Base-by-base conservation (phyloP, 768 basidiomycete species). In the Boletus vermiculosoides region DNA sequence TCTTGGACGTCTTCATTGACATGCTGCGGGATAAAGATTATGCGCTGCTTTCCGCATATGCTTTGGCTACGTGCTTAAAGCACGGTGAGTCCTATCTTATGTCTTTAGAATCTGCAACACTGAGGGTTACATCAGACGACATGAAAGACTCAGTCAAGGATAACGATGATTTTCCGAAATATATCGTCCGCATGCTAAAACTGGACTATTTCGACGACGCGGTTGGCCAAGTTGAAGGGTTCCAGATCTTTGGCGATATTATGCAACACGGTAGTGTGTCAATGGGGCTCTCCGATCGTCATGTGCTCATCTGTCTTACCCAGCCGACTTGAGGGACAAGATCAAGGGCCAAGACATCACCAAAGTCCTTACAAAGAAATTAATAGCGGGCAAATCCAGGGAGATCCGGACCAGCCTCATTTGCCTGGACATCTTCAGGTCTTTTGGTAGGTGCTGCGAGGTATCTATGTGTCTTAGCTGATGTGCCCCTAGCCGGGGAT, bases 161-260 rank as follows among this genome's bases (percentile, higher is more conserved):
- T 12, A 54, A 52, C n/a, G 22, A 46, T 46, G 18, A 28, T 22
- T 39, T 55, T 50, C 45, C 55, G 8, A 50, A 25, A 34, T 23
- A 50, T 16, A 57, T 58, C 28, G 46, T 61, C 5, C 18, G 34
- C 8, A 54, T 57, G 52, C 44, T 57, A 4, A 16, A 39, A 39
- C n/a, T 42, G 20, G 52, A 57, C 49, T 54, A 54, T n/a, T 54
- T 57, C 7, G 59, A 60, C 3, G 51, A 50, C 11, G 44, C 52
- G 0, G 31, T 57, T 0, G 59, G 52, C 16, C 52, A 25, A 52
- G 51, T 50, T 0, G 47, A 50, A 49, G 54, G 54, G 5, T 57
- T 54, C 37, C 55, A 56, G 16, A 50, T 56, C 2, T 53, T 60
- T 11, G 51, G 34, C 0, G 54, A 49, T 0, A 9, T 53, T 20